Conservation (phyloP, 2,329 filamentous ascomycete species). For the Aureobasidium sp. region DNA sequence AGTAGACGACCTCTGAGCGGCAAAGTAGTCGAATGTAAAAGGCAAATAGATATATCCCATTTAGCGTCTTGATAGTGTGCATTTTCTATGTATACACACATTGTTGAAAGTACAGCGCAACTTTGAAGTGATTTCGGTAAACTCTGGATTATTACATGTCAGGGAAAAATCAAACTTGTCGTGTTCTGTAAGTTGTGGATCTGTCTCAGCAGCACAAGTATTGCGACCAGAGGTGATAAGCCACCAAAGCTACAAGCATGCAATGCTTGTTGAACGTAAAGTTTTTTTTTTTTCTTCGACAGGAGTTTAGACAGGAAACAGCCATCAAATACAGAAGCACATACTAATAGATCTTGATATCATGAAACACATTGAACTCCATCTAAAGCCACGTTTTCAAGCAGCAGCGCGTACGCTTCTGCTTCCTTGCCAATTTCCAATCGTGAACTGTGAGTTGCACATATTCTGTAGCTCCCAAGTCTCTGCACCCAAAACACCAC, state of each 20-base stretch:
- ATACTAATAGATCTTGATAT: not conserved
- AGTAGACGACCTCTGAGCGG: not conserved
- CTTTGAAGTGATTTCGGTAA: not conserved
- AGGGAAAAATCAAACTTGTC: too few relatives aligned
- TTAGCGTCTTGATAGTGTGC: not conserved
- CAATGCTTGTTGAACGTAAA: too few relatives aligned
- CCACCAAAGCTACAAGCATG: not conserved
- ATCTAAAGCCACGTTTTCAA: not conserved
- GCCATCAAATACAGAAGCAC: not conserved
- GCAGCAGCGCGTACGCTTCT: not conserved
- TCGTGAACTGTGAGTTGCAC: slow-evolving; percentile 51
- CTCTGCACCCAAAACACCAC: slow-evolving; percentile 31
- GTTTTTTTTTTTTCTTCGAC: too few relatives aligned
- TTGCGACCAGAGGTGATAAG: too few relatives aligned
- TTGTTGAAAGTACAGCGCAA: not conserved
- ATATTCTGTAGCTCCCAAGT: slow-evolving; percentile 60
- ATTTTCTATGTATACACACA: not conserved
- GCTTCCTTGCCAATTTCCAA: slow-evolving; percentile 33
- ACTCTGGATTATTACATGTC: not conserved
- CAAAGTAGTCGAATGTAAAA: not conserved
- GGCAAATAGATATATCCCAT: not conserved
- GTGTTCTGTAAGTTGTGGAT: too few relatives aligned
- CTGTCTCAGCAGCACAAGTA: too few relatives aligned
- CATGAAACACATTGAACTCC: not conserved
- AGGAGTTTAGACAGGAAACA: not conserved